Evolutionary conservation across 2,329 filamentous ascomycete species (phyloP), one percentile per base, ranked within the genome.

Genomic region (Chalara sp.): DNA sequence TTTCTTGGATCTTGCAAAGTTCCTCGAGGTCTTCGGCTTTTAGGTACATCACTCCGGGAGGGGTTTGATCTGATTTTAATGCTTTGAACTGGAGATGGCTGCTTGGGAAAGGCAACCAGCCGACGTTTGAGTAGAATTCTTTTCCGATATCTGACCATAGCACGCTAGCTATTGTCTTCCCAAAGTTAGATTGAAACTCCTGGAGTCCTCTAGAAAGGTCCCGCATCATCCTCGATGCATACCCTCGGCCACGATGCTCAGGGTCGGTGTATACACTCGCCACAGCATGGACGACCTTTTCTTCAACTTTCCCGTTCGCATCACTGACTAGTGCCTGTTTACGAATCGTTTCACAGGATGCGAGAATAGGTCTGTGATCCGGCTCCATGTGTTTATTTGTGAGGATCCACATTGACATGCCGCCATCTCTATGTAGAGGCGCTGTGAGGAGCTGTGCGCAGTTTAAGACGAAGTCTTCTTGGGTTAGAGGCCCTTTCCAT

Each of bases 61-160:
- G 21, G 21, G 21, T 21, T 21, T 21, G 21, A 21, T 21, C 21
- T 21, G 21, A 21, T 21, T 21, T 21, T 3, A 21, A 21, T 21
- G 21, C 21, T 21, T 21, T 21, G 21, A 93, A 78, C 41, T 78
- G 74, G 44, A 92, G 72, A 64, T 95, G 89, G 1, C 76, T 73
- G n/a, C 85, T 90, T 13, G 77, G 72, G 60, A 84, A 89, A 0
- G 82, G 76, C 45, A 80, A 74, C 91, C 91, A 96, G 42, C 89
- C 89, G 56, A 80, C 74, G 32, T 74, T 75, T 4, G 83, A 79
- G 69, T 96, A 96, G 68, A 89, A 96, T 21, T 72, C 70, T 72
- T 88, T 86, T 32, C 91, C 88, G 57, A 93, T 89, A 63, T 93
- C 88, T 12, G 89, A 95, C 68, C 83, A 96, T 8, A 96, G 74